phyloP scores from a whole-genome alignment of 176 grass and related monocot species.

The Carex littledalei region DNA sequence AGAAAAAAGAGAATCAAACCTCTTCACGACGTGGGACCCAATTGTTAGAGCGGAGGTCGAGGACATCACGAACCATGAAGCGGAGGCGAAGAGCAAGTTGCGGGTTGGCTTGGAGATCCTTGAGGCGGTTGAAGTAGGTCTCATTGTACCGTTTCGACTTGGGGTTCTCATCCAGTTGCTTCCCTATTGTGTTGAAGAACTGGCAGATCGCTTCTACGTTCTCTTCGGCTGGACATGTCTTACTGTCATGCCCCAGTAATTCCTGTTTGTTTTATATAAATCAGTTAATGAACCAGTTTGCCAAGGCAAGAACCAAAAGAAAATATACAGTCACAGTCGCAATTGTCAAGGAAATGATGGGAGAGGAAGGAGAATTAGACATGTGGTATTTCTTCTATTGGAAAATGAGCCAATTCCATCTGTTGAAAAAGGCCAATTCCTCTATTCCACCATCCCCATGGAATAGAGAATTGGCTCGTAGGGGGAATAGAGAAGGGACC shows the following conservation, averaged over 20 bases:
- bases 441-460: too few relatives aligned
- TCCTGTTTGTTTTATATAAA: conserved; percentile 40
- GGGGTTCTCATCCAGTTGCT: conserved; percentile 74
- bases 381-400: not conserved
- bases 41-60: conserved; percentile 68
- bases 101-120: conserved; percentile 51
- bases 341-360: not conserved
- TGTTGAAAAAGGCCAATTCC: too few relatives aligned
- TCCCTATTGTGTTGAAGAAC: conserved; percentile 87
- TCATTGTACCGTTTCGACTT: conserved; percentile 70
- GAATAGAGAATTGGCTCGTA: too few relatives aligned
- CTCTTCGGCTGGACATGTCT: conserved; percentile 72
- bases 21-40: conserved; percentile 88
- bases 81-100: conserved; percentile 51
- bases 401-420: too few relatives aligned
- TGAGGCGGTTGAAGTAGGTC: conserved; percentile 70
- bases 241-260: conserved; percentile 58
- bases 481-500: too few relatives aligned
- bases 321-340: not conserved
- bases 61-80: conserved; percentile 73
- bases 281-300: not conserved
- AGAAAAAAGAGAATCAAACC: conserved; percentile 23
- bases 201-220: conserved; percentile 81
- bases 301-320: not conserved
- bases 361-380: not conserved